Base-by-base conservation (phyloP, 139 green algal species). In the Nannochloris sp. region DNA sequence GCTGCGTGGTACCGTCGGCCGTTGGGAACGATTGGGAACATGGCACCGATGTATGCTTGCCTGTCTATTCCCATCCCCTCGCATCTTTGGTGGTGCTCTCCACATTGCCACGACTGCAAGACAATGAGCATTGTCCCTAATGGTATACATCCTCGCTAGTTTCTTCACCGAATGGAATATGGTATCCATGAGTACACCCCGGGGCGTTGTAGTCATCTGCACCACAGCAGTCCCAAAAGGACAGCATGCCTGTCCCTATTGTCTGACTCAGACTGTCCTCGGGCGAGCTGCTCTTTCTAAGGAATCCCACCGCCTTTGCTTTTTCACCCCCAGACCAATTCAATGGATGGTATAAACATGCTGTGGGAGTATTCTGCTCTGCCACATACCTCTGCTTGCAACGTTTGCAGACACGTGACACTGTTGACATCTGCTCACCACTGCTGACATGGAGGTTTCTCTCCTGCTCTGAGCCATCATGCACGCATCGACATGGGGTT, bases 141-240 rank as follows among this genome's bases (percentile, higher is more conserved):
- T 40, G 33, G 33, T 40, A 40, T 40, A 40, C 8, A 40, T 40
- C 33, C 0, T 40, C 33, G 33, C 33, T 40, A 3, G 33, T 40
- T 40, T 40, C 33, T 11, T 73, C 64, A 49, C 76, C 78, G 62
- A 67, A 84, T 2, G 71, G 65, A 2, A 78, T 11, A 36, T 84
- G 78, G 3, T 44, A 56, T 10, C 67, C 67, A 1, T 2, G 14
- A 43, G 30, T 48, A 58, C 81, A 87, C 23, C 81, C 81, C 1
- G 76, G 76, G 2, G 81, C 66, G 3, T 28, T 49, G 40, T 81
- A 73, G 16, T 76, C 56, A 51, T 85, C 79, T 6, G 36, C 30
- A 14, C 81, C 79, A 65, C 81, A 87, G 67, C 81, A 87, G 60
- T 87, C 81, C 74, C 75, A 86, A 49, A 85, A 86, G 56, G 63